These are phyloP conservation scores for Cladophialophora immunda DNA, from an alignment of 2,329 filamentous ascomycete species.

Conservation along the genomic window DNA sequence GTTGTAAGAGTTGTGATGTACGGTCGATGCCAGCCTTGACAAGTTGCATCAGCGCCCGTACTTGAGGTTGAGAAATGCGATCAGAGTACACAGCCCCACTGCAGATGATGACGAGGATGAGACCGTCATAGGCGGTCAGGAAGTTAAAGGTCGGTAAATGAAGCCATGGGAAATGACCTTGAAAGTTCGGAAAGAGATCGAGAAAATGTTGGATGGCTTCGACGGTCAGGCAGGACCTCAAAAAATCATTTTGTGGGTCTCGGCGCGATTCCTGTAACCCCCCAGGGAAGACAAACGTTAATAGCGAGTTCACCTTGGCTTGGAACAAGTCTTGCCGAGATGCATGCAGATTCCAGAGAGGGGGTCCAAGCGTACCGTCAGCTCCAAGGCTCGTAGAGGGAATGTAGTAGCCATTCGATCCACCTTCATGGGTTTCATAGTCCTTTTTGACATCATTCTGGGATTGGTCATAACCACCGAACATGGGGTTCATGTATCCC, in stretches of 20 bases:
- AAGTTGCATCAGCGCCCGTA: conserved; percentile 73
- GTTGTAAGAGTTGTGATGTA: conserved; percentile 41
- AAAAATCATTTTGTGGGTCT: conserved; percentile 61
- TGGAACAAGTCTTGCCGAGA: conserved; percentile 62
- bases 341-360: conserved; percentile 56
- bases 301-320: conserved; percentile 55
- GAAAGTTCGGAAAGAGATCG: conserved; percentile 75
- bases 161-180: conserved; percentile 76
- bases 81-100: conserved; percentile 79
- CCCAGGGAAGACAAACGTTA: conserved; percentile 66
- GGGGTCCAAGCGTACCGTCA: conserved; percentile 56
- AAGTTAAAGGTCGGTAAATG: conserved; percentile 77
- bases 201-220: conserved; percentile 76
- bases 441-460: conserved; percentile 66
- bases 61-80: conserved; percentile 65
- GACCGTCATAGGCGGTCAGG: conserved; percentile 70
- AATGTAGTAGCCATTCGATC: conserved; percentile 58
- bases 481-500: conserved; percentile 69
- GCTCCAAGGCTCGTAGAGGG: conserved; percentile 57
- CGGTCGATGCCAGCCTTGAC: conserved; percentile 57
- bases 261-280: conserved; percentile 66
- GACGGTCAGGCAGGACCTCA: conserved; percentile 67
- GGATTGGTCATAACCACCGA: conserved; percentile 73
- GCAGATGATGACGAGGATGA: conserved; percentile 75
- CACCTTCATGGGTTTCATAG: conserved; percentile 59